Conservation (phyloP, 805 yeast genomes). For the Diddensiella caesifluorescens region DNA sequence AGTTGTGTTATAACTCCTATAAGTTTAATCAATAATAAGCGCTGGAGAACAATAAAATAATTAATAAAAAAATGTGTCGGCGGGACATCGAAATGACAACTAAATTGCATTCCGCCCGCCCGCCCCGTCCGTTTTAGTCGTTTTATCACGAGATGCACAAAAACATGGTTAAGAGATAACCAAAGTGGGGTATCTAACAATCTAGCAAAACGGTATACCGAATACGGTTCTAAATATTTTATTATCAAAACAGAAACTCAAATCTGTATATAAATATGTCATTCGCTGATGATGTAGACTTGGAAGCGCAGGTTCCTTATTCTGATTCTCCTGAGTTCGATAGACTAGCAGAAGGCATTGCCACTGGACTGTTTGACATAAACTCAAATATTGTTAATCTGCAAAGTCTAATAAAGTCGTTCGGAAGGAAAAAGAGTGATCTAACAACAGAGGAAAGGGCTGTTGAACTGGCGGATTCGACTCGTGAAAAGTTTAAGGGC, state of each 20-base stretch:
- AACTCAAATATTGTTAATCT: conserved; percentile 49
- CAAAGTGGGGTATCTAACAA: no score
- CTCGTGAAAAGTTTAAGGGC: conserved; percentile 43
- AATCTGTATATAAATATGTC: no score
- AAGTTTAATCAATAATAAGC: neutral
- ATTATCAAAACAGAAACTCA: no score
- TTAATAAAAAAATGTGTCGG: neutral
- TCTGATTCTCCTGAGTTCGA: conserved; percentile 52
- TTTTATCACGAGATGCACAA: no score
- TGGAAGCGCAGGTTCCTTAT: conserved; percentile 28
- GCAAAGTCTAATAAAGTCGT: conserved; percentile 40
- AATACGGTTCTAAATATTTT: no score
- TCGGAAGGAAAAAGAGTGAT: conserved; percentile 31
- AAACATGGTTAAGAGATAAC: no score
- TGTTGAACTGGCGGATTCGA: conserved; percentile 44
- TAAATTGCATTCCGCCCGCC: no score
- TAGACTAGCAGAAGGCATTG: conserved; percentile 38
- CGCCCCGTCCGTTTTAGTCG: no score
- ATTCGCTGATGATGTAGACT: conserved; percentile 25
- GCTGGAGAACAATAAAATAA: neutral
- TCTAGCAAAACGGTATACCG: no score
- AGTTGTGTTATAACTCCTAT: neutral
- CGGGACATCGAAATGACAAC: conserved; percentile 5
- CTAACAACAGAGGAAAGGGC: conserved; percentile 40
- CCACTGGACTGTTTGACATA: conserved; percentile 46